Evolutionary conservation across 1,284 basidiomycete species (phyloP).

Genomic region (Heliocybe sulcata): DNA sequence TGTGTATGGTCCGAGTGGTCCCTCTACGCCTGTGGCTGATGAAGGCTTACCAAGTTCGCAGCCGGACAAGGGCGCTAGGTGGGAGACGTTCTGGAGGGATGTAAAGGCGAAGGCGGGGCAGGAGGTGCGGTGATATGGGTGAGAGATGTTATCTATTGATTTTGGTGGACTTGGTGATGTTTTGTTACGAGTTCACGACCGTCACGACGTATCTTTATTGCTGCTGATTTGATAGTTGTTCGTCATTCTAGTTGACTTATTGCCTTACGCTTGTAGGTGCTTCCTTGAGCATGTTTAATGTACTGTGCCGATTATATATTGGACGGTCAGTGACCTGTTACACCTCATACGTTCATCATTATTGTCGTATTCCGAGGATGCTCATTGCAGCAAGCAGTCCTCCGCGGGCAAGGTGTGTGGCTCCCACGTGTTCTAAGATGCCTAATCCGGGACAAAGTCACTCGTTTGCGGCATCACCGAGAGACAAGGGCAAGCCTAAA

Average conservation of each 20-base stretch:
- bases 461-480: too few species aligned
- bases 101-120: constrained; percentile 22
- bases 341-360: too few species aligned
- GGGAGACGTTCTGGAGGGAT: constrained; percentile 38
- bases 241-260: not conserved
- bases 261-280: not conserved
- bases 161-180: not conserved
- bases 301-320: not conserved
- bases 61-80: constrained; percentile 17
- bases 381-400: too few species aligned
- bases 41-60: constrained; percentile 7
- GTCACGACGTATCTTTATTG: not conserved
- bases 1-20: constrained; percentile 25
- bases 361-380: too few species aligned
- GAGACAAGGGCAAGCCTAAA: too few species aligned
- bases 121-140: not conserved
- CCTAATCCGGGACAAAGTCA: too few species aligned
- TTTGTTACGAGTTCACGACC: constrained; percentile 1
- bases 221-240: not conserved
- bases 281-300: not conserved
- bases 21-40: constrained; percentile 7
- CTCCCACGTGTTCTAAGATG: too few species aligned
- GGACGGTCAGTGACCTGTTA: too few species aligned
- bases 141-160: not conserved
- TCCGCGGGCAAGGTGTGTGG: too few species aligned